phyloP scores from a whole-genome alignment of 2,329 filamentous ascomycete species.

The Aspergillus sp. region DNA sequence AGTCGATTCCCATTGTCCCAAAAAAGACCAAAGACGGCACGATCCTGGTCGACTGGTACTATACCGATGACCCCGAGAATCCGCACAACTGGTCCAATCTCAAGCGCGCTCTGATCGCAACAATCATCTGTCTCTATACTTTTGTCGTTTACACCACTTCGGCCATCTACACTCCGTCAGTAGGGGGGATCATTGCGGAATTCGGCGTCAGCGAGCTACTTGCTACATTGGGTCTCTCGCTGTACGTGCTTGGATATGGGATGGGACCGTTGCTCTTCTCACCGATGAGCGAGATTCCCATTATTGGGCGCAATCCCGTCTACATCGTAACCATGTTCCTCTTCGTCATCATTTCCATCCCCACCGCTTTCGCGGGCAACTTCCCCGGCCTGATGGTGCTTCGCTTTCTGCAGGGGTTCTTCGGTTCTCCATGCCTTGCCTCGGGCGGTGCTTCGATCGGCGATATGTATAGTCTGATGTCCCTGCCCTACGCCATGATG shows the following conservation, averaged over 20 bases:
- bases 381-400: constrained; percentile 64
- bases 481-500: constrained; percentile 56
- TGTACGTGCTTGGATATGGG: constrained; percentile 45
- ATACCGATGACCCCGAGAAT: constrained; percentile 13
- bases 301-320: constrained; percentile 64
- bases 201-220: constrained; percentile 27
- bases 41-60: not conserved
- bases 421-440: constrained; percentile 63
- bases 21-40: not conserved
- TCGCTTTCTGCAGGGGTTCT: constrained; percentile 64
- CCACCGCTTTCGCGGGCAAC: constrained; percentile 61
- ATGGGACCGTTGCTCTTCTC: constrained; percentile 65
- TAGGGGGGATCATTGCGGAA: constrained; percentile 14
- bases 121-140: constrained; percentile 27
- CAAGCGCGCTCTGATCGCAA: constrained; percentile 23
- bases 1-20: not conserved
- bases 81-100: constrained; percentile 26
- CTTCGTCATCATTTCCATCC: constrained; percentile 66
- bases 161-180: constrained; percentile 25
- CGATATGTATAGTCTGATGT: constrained; percentile 52
- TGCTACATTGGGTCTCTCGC: constrained; percentile 28
- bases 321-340: constrained; percentile 66
- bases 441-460: constrained; percentile 50
- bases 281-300: constrained; percentile 64
- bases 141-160: constrained; percentile 32